Base-by-base conservation (phyloP, 169 alveolate species). In the Plasmodium falciparum region DNA sequence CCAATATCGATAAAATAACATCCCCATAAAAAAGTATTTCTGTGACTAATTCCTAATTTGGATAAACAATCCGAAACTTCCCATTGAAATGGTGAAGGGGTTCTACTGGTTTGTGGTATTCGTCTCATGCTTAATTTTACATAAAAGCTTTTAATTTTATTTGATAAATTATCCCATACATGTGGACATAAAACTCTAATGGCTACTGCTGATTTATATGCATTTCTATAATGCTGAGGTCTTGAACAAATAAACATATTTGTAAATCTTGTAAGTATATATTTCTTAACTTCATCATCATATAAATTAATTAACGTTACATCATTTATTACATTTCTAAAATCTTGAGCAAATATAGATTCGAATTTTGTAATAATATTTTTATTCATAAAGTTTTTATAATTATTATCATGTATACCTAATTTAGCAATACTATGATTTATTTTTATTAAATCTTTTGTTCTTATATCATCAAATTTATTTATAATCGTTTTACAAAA, bases 1-100 rank as follows among this genome's bases (percentile, higher is more conserved):
- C 97, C 97, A 5, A 95, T 94, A 62, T 95, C 97, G 12, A 95
- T 93, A 95, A 92, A 95, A 73, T 89, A 95, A 74, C 97, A 94
- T 5, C 97, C 97, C 97, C 97, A 95, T 17, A 92, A 88, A 83
- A 67, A 80, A 0, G 97, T 88, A 58, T 95, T 95, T 74, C 97
- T 92, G 73, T 95, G 97, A 49, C 93, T 69, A 1, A 94, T 50
- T 0, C 97, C 97, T 59, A 95, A 58, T 63, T 78, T 92, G 8
- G 95, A 96, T 63, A 95, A 73, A 29, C 91, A 67, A 62, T 92
- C 69, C 12, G 97, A 95, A 17, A 95, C 97, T 67, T 94, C 97
- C 97, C 97, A 95, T 65, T 95, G 97, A 39, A 95, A 90, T 3
- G 67, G 86, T 11, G 97, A 95, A 4, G 97, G 97, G 22, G 73